These are phyloP conservation scores for Sistotremastrum suecicum DNA, from an alignment of 768 basidiomycete genomes.

Conservation along the genomic window DNA sequence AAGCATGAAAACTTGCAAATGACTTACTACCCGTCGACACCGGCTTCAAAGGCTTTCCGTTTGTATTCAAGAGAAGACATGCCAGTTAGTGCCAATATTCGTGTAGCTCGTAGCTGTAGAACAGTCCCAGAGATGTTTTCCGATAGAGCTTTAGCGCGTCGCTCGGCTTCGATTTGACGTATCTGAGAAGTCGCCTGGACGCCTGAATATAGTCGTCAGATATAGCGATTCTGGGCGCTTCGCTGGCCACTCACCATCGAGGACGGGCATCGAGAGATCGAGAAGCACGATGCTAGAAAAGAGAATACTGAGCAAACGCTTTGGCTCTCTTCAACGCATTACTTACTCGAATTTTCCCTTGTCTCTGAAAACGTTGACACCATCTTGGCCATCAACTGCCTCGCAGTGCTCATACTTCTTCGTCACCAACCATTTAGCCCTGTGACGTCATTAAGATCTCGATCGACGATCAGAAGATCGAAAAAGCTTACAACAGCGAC, in stretches of 20 bases:
- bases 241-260: slow-evolving; percentile 51
- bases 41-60: slow-evolving; percentile 77
- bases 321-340: not conserved
- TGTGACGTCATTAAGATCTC: not conserved
- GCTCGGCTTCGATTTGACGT: slow-evolving; percentile 50
- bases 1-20: not conserved
- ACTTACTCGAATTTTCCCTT: slow-evolving; percentile 81
- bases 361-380: slow-evolving; percentile 57
- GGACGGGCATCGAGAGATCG: slow-evolving; percentile 87
- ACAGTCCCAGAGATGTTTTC: slow-evolving; percentile 8
- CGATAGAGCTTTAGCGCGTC: slow-evolving; percentile 13
- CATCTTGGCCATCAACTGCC: slow-evolving; percentile 75
- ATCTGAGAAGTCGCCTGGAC: slow-evolving; percentile 77
- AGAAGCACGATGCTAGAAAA: slow-evolving; percentile 60
- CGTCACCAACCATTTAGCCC: no score
- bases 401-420: slow-evolving; percentile 64
- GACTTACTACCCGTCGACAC: slow-evolving; percentile 93
- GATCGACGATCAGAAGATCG: slow-evolving; percentile 3
- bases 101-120: slow-evolving; percentile 20
- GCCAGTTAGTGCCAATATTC: slow-evolving; percentile 80
- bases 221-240: not conserved
- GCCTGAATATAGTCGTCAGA: slow-evolving; percentile 26
- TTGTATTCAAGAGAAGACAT: slow-evolving; percentile 92
- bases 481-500: slow-evolving; percentile 53
- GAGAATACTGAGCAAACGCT: slow-evolving; percentile 3